A percentile compares a stretch with the other conserved stretches of the same genome.
phyloP scores from a whole-genome alignment of 2,329 filamentous ascomycete genomes.

The Penicillium expansum region DNA sequence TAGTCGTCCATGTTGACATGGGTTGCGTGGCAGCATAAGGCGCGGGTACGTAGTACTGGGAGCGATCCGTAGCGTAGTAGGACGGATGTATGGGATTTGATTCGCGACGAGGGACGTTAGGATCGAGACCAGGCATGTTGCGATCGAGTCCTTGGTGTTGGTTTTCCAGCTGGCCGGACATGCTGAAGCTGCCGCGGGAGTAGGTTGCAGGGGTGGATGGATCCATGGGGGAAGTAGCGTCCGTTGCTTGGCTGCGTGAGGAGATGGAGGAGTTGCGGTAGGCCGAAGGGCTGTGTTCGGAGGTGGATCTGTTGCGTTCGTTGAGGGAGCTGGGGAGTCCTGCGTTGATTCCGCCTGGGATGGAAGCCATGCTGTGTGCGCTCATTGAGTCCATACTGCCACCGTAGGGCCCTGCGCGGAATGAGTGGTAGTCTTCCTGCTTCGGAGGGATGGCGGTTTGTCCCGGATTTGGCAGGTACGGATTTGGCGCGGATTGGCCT shows the following conservation, averaged over 20 bases:
- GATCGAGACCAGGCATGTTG: slow-evolving; percentile 33
- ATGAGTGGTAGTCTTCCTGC: slow-evolving; percentile 39
- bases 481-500: slow-evolving; percentile 35
- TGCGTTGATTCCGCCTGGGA: slow-evolving; percentile 34
- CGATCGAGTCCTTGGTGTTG: slow-evolving; percentile 34
- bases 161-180: slow-evolving; percentile 35
- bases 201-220: slow-evolving; percentile 37
- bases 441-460: slow-evolving; percentile 33
- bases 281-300: slow-evolving; percentile 36
- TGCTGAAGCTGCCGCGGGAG: slow-evolving; percentile 39
- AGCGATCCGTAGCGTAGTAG: slow-evolving; percentile 37
- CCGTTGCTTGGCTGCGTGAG: slow-evolving; percentile 38
- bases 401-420: slow-evolving; percentile 35
- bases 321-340: slow-evolving; percentile 31
- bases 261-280: slow-evolving; percentile 44
- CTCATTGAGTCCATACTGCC: slow-evolving; percentile 36
- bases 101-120: slow-evolving; percentile 36
- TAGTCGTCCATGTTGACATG: slow-evolving; percentile 39
- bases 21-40: slow-evolving; percentile 34
- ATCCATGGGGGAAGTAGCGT: slow-evolving; percentile 40
- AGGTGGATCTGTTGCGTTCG: slow-evolving; percentile 39
- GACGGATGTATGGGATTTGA: slow-evolving; percentile 34
- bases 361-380: slow-evolving; percentile 32
- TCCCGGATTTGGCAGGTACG: slow-evolving; percentile 37
- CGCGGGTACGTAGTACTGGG: slow-evolving; percentile 35